Conservation (phyloP, 2,329 filamentous ascomycete genomes). For the Pseudocercospora macadamiae region DNA sequence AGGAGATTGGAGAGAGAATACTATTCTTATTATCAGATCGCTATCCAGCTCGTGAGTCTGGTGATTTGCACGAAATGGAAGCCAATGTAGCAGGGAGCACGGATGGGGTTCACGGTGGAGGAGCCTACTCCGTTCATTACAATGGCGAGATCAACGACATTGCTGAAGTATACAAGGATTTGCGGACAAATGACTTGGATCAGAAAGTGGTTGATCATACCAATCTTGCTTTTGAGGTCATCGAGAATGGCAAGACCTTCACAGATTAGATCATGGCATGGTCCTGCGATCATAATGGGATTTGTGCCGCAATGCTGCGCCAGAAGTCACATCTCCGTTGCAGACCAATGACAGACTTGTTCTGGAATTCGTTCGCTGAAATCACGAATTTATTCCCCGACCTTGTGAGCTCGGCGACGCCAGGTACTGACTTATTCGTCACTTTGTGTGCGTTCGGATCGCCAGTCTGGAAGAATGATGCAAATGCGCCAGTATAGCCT, state of each 20-base stretch:
- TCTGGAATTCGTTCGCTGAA: slow-evolving; percentile 48
- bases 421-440: slow-evolving; percentile 48
- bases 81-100: slow-evolving; percentile 4
- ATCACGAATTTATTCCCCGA: slow-evolving; percentile 57
- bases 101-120: slow-evolving; percentile 20
- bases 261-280: neutral
- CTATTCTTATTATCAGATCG: slow-evolving; percentile 16
- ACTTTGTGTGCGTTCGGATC: slow-evolving; percentile 62
- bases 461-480: slow-evolving; percentile 62
- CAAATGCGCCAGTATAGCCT: slow-evolving; percentile 62
- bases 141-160: slow-evolving; percentile 20
- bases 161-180: slow-evolving; percentile 6
- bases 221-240: slow-evolving; percentile 8
- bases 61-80: neutral
- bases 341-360: slow-evolving; percentile 45
- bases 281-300: too few species aligned
- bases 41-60: slow-evolving; percentile 13
- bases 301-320: slow-evolving; percentile 49
- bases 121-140: slow-evolving; percentile 22
- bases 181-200: neutral
- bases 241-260: neutral
- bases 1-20: slow-evolving; percentile 23
- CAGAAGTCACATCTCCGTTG: slow-evolving; percentile 58
- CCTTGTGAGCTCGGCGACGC: slow-evolving; percentile 49
- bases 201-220: slow-evolving; percentile 20